phyloP scores from a whole-genome alignment of 257 asterid species.

The Osmanthus fragrans region DNA sequence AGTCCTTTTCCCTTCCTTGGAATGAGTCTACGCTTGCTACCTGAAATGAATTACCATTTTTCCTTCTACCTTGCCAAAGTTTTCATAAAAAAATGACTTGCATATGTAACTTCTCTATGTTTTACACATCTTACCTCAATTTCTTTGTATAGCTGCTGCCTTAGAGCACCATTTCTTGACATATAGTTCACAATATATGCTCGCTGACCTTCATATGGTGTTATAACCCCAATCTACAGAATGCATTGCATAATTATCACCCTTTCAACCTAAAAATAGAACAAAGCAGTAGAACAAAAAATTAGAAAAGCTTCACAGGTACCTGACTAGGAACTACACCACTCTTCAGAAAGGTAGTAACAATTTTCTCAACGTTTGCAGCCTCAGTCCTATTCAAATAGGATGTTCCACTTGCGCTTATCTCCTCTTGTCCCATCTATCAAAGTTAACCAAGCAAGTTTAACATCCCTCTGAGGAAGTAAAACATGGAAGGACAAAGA shows the following conservation, averaged over 20 bases:
- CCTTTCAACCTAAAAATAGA: conserved; percentile 13
- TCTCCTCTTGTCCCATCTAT: conserved; percentile 99
- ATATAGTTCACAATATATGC: conserved; percentile 96
- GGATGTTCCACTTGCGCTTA: conserved; percentile 98
- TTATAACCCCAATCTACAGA: conserved; percentile 90
- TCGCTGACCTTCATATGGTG: conserved; percentile 98
- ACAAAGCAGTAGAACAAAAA: conserved; percentile 5
- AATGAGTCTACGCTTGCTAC: conserved; percentile 99
- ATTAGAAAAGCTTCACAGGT: conserved; percentile 17
- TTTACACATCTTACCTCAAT: conserved; percentile 62
- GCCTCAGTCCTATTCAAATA: conserved; percentile 95
- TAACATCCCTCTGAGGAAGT: conserved; percentile 12
- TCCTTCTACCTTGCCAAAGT: conserved; percentile 2
- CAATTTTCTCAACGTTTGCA: conserved; percentile 93
- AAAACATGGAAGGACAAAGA: conserved; percentile 3
- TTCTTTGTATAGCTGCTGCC: conserved; percentile 98
- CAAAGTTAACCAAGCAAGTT: conserved; percentile 21
- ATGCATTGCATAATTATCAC: conserved; percentile 17
- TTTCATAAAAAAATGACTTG: background rate
- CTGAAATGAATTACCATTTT: conserved; percentile 45
- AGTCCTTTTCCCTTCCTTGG: conserved; percentile 98
- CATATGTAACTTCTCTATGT: conserved; percentile 1
- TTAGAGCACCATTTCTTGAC: conserved; percentile 90
- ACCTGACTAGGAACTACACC: conserved; percentile 99
- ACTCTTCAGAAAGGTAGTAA: conserved; percentile 92